Percentiles rank a stretch among this genome's conserved stretches.
phyloP scores from a whole-genome alignment of 176 grass and related monocot species.

The Avena atlantica region DNA sequence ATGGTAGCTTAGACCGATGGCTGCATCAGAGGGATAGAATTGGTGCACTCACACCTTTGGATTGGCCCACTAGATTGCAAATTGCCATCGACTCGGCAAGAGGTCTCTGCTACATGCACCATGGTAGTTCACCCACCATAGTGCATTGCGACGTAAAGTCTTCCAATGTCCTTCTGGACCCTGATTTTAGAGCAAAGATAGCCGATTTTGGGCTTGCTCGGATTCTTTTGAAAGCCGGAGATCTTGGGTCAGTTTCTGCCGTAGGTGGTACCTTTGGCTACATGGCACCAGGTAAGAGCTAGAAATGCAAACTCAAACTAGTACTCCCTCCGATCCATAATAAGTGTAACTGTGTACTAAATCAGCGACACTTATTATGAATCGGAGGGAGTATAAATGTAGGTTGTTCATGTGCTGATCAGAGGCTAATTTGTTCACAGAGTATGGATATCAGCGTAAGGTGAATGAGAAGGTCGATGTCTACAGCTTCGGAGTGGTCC shows the following conservation, averaged over 20 bases:
- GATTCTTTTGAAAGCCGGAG: constrained; percentile 53
- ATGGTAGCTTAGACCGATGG: constrained; percentile 62
- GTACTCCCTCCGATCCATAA: neutral
- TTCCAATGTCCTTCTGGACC: constrained; percentile 76
- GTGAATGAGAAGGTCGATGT: constrained; percentile 77
- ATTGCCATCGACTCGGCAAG: constrained; percentile 65
- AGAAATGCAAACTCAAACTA: constrained; percentile 21
- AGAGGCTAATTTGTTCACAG: constrained; percentile 35
- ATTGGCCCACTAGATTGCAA: constrained; percentile 60
- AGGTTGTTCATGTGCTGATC: constrained; percentile 13
- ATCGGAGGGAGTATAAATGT: neutral
- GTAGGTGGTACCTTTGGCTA: constrained; percentile 77
- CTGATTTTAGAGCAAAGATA: constrained; percentile 63
- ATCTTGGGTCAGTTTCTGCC: constrained; percentile 52
- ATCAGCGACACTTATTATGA: too few species aligned
- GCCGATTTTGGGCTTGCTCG: constrained; percentile 77
- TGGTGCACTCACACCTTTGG: constrained; percentile 10
- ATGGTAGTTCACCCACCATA: constrained; percentile 52
- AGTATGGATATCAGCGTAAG: constrained; percentile 54
- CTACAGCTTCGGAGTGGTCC: constrained; percentile 75
- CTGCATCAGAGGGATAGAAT: constrained; percentile 48
- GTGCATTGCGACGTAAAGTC: constrained; percentile 81
- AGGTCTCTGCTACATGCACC: constrained; percentile 82
- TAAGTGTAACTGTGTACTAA: too few species aligned
- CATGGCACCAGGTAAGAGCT: constrained; percentile 74